A percentile compares a stretch with the other conserved stretches of the same genome.
These are phyloP conservation scores for Cerrena zonata DNA, from an alignment of 1,284 basidiomycete species.

Conservation along the genomic window DNA sequence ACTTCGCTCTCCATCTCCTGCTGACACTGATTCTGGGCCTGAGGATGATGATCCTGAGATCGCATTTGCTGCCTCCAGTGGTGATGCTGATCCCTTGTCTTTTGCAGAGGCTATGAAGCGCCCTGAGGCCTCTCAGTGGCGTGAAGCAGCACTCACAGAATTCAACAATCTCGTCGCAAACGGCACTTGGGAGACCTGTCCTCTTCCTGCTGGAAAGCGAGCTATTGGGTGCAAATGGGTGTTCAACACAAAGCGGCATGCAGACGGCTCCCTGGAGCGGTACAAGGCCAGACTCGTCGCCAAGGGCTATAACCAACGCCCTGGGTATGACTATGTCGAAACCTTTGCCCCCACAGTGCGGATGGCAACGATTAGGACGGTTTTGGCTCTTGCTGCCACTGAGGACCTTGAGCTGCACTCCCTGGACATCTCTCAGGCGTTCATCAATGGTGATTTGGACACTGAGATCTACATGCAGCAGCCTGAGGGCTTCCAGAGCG, in stretches of 20 bases:
- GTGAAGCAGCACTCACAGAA: neutral
- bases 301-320: neutral
- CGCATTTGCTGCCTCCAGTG: neutral
- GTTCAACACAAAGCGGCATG: neutral
- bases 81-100: neutral
- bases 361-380: conserved; percentile 8
- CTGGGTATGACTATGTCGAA: conserved; percentile 31
- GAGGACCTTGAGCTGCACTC: conserved; percentile 23
- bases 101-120: neutral
- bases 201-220: neutral
- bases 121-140: neutral
- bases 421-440: conserved; percentile 25
- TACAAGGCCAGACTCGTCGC: neutral
- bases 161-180: neutral
- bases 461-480: conserved; percentile 19
- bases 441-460: conserved; percentile 18
- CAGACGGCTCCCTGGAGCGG: neutral
- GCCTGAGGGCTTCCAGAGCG: conserved; percentile 12
- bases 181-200: neutral
- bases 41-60: no score
- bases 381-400: conserved; percentile 22
- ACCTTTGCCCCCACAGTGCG: conserved; percentile 24
- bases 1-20: no score
- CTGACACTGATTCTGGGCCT: no score
- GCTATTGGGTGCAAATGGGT: neutral